Evolutionary conservation across 495 filamentous ascomycete genomes (phyloP), one percentile per base, ranked within the genome.

Genomic region (Peziza echinospora): DNA sequence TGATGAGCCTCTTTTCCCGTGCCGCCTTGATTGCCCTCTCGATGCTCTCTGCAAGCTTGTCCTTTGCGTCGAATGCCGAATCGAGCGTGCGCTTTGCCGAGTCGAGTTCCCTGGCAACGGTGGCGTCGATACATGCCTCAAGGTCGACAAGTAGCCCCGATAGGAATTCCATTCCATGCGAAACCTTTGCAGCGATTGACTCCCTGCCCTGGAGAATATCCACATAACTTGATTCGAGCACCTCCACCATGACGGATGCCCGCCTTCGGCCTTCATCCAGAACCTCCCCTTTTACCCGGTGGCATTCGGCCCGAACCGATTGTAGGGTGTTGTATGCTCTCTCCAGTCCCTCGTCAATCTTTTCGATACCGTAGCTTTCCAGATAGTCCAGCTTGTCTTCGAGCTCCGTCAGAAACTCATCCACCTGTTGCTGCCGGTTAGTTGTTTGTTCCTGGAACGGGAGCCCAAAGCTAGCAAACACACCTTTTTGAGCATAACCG

Each of bases 161-260:
- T 60, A 94, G 78, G 46, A 96, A 64, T 44, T 80, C 79, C 49
- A 99, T 76, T 9, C 84, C 83, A 17, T 82, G 77, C 49, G 82
- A 77, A 3, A 85, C 84, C 62, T 94, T 94, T 53, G 91, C 83
- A 52, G 86, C 82, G 58, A 96, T 62, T 3, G 89, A 84, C 48
- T 79, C 85, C 49, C 84, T 85, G 8, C 78, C 82, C 5, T 71
- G 77, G 46, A 99, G 61, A n/a, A 76, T 86, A 49, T 87, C 82
- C 24, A 86, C 79, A 63, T 96, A 97, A 50, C 82, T 70, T 10
- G 71, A 73, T 58, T 99, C 89, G n/a, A 99, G 67, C 2, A 84
- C 92, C 48, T 96, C 89, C 16, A 99, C 84, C 61, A 96, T 73
- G 40, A 93, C 75, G 52, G 79, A 78, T 30, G 92, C 82, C 41